phyloP scores from a whole-genome alignment of 805 yeast genomes.

The Pichia eremophila region DNA sequence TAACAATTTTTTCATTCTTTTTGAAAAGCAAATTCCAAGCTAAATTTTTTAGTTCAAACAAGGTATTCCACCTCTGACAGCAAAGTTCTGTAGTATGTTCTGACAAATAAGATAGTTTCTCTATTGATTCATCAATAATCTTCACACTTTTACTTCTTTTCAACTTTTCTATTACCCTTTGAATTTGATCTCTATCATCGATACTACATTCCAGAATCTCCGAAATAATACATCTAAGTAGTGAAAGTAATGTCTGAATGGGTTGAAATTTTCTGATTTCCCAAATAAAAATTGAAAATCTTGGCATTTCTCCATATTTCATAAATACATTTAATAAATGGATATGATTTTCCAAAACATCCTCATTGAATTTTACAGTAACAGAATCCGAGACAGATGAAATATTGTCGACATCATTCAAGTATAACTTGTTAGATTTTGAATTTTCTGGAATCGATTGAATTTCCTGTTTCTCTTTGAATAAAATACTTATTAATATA shows the following conservation, averaged over 20 bases:
- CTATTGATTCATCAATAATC: slow-evolving; percentile 11
- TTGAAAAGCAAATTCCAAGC: slow-evolving; percentile 13
- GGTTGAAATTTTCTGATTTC: slow-evolving; percentile 22
- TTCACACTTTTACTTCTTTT: slow-evolving; percentile 10
- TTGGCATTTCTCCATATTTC: slow-evolving; percentile 18
- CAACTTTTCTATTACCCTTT: background rate
- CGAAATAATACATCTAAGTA: slow-evolving; percentile 11
- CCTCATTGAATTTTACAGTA: slow-evolving; percentile 2
- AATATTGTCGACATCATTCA: background rate
- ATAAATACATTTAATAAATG: slow-evolving; percentile 14
- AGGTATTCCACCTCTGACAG: slow-evolving; percentile 20
- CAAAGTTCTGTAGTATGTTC: slow-evolving; percentile 21
- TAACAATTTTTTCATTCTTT: background rate
- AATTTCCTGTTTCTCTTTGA: background rate
- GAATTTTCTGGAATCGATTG: background rate
- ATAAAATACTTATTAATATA: slow-evolving; percentile 11
- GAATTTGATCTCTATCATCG: background rate
- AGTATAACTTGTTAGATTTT: background rate
- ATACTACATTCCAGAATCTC: slow-evolving; percentile 7
- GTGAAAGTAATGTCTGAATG: slow-evolving; percentile 15
- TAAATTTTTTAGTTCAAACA: slow-evolving; percentile 15
- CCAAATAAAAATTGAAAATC: slow-evolving; percentile 15
- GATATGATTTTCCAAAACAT: slow-evolving; percentile 11
- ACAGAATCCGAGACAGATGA: slow-evolving; percentile 12
- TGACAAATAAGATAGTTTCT: slow-evolving; percentile 17